Base-by-base conservation (phyloP, 495 filamentous ascomycete genomes). In the Penicillium bialowiezense region DNA sequence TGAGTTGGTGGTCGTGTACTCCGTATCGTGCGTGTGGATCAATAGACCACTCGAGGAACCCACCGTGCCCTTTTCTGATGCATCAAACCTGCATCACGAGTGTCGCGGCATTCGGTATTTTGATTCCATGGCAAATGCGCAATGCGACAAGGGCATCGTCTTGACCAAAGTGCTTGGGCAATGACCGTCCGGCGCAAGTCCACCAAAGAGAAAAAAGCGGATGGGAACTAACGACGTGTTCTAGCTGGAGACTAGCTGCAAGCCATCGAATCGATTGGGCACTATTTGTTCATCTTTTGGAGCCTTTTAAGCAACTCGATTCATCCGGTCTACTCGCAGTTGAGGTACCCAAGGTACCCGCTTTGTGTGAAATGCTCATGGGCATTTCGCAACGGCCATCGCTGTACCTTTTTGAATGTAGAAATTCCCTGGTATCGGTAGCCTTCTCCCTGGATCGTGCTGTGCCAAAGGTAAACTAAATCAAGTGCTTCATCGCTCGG, bases 141-240 rank as follows among this genome's bases (percentile, higher is more conserved):
- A 24, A 64, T 64, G 61, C 61, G 61, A 64, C 61, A 62, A 62
- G 44, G 43, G 19, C 42, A 31, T 28, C n/a, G 39, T 14, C 7
- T 14, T 26, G 8, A 8, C 4, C 4, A 38, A 54, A 54, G 54
- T 41, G 56, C 50, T 44, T 54, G 46, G 39, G 23, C 38, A 36
- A 44, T 26, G 44, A 44, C 53, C 18, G 42, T 45, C 41, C 37
- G 49, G 58, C 49, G 55, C 55, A 52, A 26, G 23, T 26, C 23
- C 23, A 26, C 23, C 23, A 26, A 26, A 26, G 23, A 26, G 4
- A 26, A 48, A 44, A 48, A 40, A 39, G 34, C 26, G 45, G 17
- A 48, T 26, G 31, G 20, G 23, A 26, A 26, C 23, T 48, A 15
- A 34, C 36, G 38, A 50, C 33, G 39, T 44, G 48, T 38, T 50